A percentile compares a stretch with the other conserved stretches of the same genome.
Evolutionary conservation across 768 basidiomycete species (phyloP).

Genomic region (Amanita phalloides): DNA sequence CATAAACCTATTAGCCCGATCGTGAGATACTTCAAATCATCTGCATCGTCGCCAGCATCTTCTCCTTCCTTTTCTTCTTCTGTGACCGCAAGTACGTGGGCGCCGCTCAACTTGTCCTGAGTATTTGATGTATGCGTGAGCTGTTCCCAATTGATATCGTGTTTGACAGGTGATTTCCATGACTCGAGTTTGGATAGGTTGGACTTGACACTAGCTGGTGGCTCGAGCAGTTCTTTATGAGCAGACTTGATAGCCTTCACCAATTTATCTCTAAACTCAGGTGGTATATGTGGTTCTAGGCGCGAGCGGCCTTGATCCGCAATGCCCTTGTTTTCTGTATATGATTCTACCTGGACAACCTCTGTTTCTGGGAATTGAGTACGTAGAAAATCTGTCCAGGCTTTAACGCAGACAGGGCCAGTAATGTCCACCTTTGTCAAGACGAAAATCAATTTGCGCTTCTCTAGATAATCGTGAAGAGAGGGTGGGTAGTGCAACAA

Average conservation of each 20-base stretch:
- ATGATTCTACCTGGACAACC: conserved; percentile 72
- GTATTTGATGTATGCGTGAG: conserved; percentile 33
- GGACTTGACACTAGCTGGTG: conserved; percentile 45
- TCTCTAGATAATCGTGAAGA: conserved; percentile 51
- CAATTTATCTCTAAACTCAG: conserved; percentile 49
- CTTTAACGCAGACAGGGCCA: conserved; percentile 47
- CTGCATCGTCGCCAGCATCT: neutral
- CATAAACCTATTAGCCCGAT: conserved; percentile 68
- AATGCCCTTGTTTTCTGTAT: conserved; percentile 37
- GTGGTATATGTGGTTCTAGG: conserved; percentile 60
- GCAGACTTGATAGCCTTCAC: conserved; percentile 54
- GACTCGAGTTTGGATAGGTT: conserved; percentile 37
- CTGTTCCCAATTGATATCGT: conserved; percentile 64
- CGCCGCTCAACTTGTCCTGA: conserved; percentile 28
- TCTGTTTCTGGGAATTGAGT: conserved; percentile 39
- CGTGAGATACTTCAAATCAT: conserved; percentile 55
- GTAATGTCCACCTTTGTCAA: conserved; percentile 86
- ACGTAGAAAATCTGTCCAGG: conserved; percentile 59
- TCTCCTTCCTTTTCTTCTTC: conserved; percentile 11
- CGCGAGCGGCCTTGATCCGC: conserved; percentile 35
- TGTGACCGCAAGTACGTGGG: neutral
- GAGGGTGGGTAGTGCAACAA: conserved; percentile 80
- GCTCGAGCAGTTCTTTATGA: conserved; percentile 57
- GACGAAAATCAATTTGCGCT: conserved; percentile 54
- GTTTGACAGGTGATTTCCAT: conserved; percentile 62